phyloP scores from a whole-genome alignment of 225 moss, liverwort and hornwort genomes.

The Climacium dendroides region DNA sequence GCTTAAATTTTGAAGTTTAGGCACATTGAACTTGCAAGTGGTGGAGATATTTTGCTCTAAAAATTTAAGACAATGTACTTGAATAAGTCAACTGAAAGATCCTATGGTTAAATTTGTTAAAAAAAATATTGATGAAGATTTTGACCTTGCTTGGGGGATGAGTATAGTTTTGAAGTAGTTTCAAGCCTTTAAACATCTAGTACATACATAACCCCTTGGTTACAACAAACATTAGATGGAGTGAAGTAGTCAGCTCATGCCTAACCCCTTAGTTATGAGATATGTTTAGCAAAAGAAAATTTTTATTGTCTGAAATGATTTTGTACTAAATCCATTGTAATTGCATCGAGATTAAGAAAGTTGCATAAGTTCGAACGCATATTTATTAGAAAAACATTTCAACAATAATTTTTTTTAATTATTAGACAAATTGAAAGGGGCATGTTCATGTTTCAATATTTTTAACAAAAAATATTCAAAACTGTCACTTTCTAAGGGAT shows the following conservation, averaged over 20 bases:
- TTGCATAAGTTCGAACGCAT: neutral
- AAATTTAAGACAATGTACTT: no score
- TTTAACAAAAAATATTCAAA: neutral
- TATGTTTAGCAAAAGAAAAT: neutral
- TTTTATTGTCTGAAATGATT: neutral
- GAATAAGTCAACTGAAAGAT: no score
- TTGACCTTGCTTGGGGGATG: no score
- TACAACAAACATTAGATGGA: neutral
- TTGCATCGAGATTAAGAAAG: neutral
- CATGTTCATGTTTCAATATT: neutral
- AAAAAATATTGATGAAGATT: no score
- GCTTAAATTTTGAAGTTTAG: no score
- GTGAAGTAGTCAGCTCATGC: no score
- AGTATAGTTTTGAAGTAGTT: no score
- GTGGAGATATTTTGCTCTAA: no score
- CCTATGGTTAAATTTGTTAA: no score
- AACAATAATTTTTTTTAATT: neutral
- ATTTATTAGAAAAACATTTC: rapidly evolving
- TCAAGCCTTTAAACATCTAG: no score
- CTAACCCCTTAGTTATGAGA: neutral
- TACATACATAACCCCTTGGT: neutral
- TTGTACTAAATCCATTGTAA: neutral
- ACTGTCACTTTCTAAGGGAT: neutral
- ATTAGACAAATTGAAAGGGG: neutral
- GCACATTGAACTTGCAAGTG: no score